Conservation (phyloP, 345 rosid species). For the Psidium friedrichsthalianum region DNA sequence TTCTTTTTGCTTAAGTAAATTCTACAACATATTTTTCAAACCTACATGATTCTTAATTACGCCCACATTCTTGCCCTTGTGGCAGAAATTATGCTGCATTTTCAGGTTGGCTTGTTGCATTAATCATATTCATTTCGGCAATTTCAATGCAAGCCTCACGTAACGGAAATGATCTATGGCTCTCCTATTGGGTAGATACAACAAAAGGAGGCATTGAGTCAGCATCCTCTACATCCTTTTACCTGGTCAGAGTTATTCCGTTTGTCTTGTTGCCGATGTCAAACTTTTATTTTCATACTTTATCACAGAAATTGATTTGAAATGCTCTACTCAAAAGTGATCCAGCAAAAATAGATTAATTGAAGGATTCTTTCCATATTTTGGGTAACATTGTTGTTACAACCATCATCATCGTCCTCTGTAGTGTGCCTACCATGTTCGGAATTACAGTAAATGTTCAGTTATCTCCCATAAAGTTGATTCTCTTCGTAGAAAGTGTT, state of each 20-base stretch:
- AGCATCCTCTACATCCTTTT: slow-evolving; percentile 58
- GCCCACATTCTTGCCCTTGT: background rate
- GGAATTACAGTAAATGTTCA: background rate
- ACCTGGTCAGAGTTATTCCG: slow-evolving; percentile 35
- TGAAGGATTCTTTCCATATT: background rate
- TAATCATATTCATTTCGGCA: slow-evolving; percentile 59
- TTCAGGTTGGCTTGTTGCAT: slow-evolving; percentile 63
- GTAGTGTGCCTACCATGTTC: background rate
- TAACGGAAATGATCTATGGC: slow-evolving; percentile 89
- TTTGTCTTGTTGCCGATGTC: background rate
- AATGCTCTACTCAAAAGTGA: background rate
- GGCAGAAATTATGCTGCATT: slow-evolving; percentile 73
- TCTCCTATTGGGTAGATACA: slow-evolving; percentile 84
- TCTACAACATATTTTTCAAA: background rate
- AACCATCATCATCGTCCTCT: background rate
- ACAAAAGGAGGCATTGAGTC: slow-evolving; percentile 32
- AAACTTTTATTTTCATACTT: background rate
- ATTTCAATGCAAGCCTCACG: slow-evolving; percentile 92
- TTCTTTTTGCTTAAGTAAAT: background rate
- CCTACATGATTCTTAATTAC: background rate
- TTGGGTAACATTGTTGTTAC: background rate
- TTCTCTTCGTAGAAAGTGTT: background rate
- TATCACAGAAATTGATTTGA: background rate
- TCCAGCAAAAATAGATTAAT: background rate
- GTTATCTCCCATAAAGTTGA: background rate